Percentiles rank a stretch among this genome's conserved stretches.
These are phyloP conservation scores for Anethum foeniculum DNA, from an alignment of 140 eudicot species.

Conservation along the genomic window DNA sequence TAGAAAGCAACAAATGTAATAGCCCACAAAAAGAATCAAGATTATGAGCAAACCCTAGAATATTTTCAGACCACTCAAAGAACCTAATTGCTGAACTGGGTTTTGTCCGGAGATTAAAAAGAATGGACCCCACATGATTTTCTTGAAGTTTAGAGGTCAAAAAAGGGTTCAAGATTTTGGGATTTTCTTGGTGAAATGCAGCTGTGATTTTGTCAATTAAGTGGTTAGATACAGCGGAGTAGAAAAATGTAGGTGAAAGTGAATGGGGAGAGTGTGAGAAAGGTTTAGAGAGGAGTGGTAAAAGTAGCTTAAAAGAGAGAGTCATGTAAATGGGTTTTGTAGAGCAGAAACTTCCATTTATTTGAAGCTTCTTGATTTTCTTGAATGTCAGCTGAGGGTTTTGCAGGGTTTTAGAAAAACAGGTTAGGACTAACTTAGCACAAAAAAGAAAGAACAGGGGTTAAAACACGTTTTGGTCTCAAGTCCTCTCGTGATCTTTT, in stretches of 20 bases:
- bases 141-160: conserved; percentile 24
- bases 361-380: conserved; percentile 6
- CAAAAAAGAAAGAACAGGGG: too few relatives aligned
- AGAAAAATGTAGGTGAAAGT: conserved; percentile 10
- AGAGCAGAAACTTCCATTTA: conserved; percentile 17
- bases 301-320: conserved; percentile 14
- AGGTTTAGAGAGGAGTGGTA: conserved; percentile 24
- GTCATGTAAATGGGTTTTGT: conserved; percentile 17
- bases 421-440: neutral
- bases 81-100: conserved; percentile 53
- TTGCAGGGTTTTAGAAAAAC: conserved; percentile 14
- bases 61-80: conserved; percentile 47
- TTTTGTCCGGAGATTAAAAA: conserved; percentile 39
- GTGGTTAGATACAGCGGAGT: conserved; percentile 25
- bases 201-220: conserved; percentile 29
- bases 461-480: too few relatives aligned
- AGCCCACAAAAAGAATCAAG: conserved; percentile 41
- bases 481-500: too few relatives aligned
- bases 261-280: conserved; percentile 10
- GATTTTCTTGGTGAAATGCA: conserved; percentile 35
- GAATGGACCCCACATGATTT: conserved; percentile 31
- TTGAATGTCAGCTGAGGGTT: conserved; percentile 11
- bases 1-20: conserved; percentile 36
- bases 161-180: conserved; percentile 24
- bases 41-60: conserved; percentile 34